Evolutionary conservation across 371 early-diverging fungal genomes (phyloP).

Genomic region (Apophysomyces sp.): DNA sequence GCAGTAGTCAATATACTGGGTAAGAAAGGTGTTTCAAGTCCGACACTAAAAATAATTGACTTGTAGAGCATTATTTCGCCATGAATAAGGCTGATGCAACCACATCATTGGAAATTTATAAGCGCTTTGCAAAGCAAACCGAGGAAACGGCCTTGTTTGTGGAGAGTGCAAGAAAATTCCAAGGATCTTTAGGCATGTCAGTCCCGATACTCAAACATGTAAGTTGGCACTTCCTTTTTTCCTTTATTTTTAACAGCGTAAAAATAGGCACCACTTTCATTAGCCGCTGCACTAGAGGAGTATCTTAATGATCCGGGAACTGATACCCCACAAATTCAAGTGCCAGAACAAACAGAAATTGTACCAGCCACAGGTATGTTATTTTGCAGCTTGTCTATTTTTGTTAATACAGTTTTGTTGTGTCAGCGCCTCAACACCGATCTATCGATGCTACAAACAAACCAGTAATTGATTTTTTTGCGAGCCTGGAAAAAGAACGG

Average conservation of each 20-base stretch:
- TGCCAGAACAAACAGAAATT: neutral
- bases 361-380: slow-evolving; percentile 18
- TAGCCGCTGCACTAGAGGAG: slow-evolving; percentile 85
- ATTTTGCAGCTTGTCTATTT: neutral
- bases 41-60: neutral
- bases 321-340: slow-evolving; percentile 30
- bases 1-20: slow-evolving; percentile 89
- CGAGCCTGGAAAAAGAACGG: slow-evolving; percentile 68
- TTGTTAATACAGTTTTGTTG: neutral
- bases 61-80: slow-evolving; percentile 81
- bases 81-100: slow-evolving; percentile 80
- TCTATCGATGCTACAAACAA: slow-evolving; percentile 23
- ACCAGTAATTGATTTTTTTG: slow-evolving; percentile 68
- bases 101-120: slow-evolving; percentile 86
- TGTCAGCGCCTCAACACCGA: slow-evolving; percentile 14
- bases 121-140: slow-evolving; percentile 84
- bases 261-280: slow-evolving; percentile 76
- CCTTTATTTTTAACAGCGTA: neutral
- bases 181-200: slow-evolving; percentile 67
- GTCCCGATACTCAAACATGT: slow-evolving; percentile 89
- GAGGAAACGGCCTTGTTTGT: slow-evolving; percentile 78
- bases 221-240: slow-evolving; percentile 10
- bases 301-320: slow-evolving; percentile 77
- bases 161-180: slow-evolving; percentile 72
- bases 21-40: slow-evolving; percentile 17